Base-by-base conservation (phyloP, 2,329 filamentous ascomycete species). In the Pleomassaria siparia region DNA sequence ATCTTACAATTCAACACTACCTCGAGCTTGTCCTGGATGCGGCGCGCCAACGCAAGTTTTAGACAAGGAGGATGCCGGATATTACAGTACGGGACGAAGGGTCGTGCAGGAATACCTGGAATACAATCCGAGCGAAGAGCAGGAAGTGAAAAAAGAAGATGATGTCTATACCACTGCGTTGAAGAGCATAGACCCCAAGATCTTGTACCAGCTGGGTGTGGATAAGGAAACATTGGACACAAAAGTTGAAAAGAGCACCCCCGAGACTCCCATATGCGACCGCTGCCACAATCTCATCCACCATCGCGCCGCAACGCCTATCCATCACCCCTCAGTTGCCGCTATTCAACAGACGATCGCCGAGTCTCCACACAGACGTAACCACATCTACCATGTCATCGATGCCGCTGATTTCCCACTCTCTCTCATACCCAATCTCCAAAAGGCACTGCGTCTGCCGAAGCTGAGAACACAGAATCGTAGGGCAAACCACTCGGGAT, bases 331-430 rank as follows among this genome's bases (percentile, higher is more conserved):
- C 0, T 86, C 86, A 1, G 80, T 96, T 53, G 81, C 90, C 35
- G 85, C 89, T 2, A 84, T 99, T 43, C 84, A 85, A 55, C 86
- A 90, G 53, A 95, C 91, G 13, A 87, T 99, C 43, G 80, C 86
- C 44, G 89, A 95, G 70, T 95, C 92, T 1, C 91, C 91, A 0
- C 86, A 95, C 72, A 88, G 88, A 66, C 83, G 88, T 66, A 97
- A 99, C 63, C 89, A 96, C 71, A 86, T 99, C 51, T 99, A 97
- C 67, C 94, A 99, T 71, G 80, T 99, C 21, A 76, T 99, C 18
- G 94, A 99, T 64, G 92, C 94, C 2, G 94, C 91, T 50, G 94
- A 99, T 71, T 97, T 99, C 55, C 94, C 94, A 16, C 88, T 99
- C 82, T 96, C 94, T 1, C 74, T 99, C 12, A 78, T 97, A 3